Conservation (phyloP, 495 filamentous ascomycete genomes). For the Daldinia decipiens region DNA sequence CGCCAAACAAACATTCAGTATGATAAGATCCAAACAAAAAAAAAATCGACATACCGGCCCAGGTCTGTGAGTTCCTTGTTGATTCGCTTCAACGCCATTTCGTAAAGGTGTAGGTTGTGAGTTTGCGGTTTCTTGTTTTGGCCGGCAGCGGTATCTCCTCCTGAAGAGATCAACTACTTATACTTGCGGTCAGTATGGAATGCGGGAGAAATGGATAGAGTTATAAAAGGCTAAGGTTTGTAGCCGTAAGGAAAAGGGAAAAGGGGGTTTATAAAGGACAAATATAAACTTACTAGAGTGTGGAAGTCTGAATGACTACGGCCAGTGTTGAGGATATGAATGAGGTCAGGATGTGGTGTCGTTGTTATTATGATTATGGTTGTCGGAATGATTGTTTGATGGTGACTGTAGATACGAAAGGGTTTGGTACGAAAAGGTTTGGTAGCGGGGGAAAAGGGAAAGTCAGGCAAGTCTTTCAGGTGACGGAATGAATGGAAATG, state of each 20-base stretch:
- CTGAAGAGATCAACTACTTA: slow-evolving; percentile 43
- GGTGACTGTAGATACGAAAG: slow-evolving; percentile 23
- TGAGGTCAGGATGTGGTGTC: slow-evolving; percentile 18
- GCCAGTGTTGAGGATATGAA: slow-evolving; percentile 17
- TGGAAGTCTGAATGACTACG: slow-evolving; percentile 1
- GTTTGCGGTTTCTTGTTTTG: slow-evolving; percentile 26
- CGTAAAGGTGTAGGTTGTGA: slow-evolving; percentile 52
- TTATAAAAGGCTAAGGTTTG: slow-evolving; percentile 26
- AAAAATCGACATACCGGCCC: slow-evolving; percentile 79
- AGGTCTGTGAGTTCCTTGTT: slow-evolving; percentile 99
- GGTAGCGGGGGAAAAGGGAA: slow-evolving; percentile 37
- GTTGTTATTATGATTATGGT: slow-evolving; percentile 24
- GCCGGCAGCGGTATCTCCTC: slow-evolving; percentile 43
- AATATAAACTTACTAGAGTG: slow-evolving; percentile 29
- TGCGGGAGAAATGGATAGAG: slow-evolving; percentile 44
- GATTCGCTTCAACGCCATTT: slow-evolving; percentile 99
- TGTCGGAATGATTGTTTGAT: slow-evolving; percentile 18
- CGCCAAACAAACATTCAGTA: slow-evolving; percentile 19
- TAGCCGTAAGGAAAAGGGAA: neutral
- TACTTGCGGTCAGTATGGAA: slow-evolving; percentile 47
- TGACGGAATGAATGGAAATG: slow-evolving; percentile 41
- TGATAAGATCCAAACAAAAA: slow-evolving; percentile 22
- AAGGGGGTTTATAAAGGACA: neutral
- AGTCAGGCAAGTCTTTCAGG: slow-evolving; percentile 42
- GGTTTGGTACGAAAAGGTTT: slow-evolving; percentile 24